A percentile compares a stretch with the other conserved stretches of the same genome.
phyloP scores from a whole-genome alignment of 2,329 filamentous ascomycete genomes.

The Clonostachys rhizophaga region DNA sequence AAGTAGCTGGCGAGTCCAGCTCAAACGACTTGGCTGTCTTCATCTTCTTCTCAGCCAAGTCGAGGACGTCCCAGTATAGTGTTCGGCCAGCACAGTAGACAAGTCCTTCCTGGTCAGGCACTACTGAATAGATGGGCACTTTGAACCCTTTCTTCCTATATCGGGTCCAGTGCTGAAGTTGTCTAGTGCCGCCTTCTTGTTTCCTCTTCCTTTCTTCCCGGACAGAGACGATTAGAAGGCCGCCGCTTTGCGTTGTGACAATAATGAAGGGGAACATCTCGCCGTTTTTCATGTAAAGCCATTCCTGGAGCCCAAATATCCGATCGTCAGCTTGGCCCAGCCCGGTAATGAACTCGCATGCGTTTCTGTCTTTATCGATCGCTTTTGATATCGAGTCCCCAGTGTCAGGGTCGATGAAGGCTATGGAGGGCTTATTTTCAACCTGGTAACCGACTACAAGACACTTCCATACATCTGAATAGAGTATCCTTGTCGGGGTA shows the following conservation, averaged over 20 bases:
- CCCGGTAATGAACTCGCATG: slow-evolving; percentile 35
- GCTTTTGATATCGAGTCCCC: slow-evolving; percentile 46
- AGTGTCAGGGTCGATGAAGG: slow-evolving; percentile 52
- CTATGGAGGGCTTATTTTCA: slow-evolving; percentile 38
- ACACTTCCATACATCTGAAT: slow-evolving; percentile 46
- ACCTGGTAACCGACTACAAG: slow-evolving; percentile 46
- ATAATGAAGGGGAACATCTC: slow-evolving; percentile 60
- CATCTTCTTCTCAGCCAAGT: slow-evolving; percentile 45
- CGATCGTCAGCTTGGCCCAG: slow-evolving; percentile 53
- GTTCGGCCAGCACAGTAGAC: slow-evolving; percentile 49
- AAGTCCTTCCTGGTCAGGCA: slow-evolving; percentile 49
- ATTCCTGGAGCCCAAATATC: slow-evolving; percentile 59
- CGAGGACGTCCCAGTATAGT: slow-evolving; percentile 53
- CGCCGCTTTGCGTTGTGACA: slow-evolving; percentile 49
- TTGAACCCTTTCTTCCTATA: slow-evolving; percentile 37
- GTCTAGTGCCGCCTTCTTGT: slow-evolving; percentile 6
- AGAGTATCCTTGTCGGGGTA: slow-evolving; percentile 47
- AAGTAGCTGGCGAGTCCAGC: slow-evolving; percentile 48
- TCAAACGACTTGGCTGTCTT: slow-evolving; percentile 37
- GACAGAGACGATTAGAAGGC: slow-evolving; percentile 51
- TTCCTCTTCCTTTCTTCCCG: slow-evolving; percentile 6
- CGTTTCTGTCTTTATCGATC: slow-evolving; percentile 24
- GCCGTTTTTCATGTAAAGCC: slow-evolving; percentile 53
- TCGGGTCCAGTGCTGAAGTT: slow-evolving; percentile 47
- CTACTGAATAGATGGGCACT: slow-evolving; percentile 50